A percentile compares a stretch with the other conserved stretches of the same genome.
phyloP scores from a whole-genome alignment of 805 yeast genomes.

The Metschnikowia shivogae region DNA sequence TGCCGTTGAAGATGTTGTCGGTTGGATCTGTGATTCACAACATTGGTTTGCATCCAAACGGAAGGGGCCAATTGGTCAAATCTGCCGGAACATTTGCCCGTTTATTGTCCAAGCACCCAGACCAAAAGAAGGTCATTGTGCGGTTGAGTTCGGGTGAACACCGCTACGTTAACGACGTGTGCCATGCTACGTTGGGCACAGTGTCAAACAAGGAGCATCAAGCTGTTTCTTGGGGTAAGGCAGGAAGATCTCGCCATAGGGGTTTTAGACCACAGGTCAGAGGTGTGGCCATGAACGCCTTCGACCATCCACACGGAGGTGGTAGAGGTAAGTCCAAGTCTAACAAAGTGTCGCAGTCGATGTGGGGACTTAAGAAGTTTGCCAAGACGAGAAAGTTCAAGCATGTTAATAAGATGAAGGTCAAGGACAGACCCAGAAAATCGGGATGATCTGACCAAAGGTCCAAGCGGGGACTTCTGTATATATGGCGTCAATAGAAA shows the following conservation, averaged over 20 bases:
- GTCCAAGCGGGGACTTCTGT: not conserved
- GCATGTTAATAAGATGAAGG: constrained; percentile 76
- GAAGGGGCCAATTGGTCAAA: constrained; percentile 86
- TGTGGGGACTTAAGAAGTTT: constrained; percentile 96
- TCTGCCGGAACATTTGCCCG: constrained; percentile 95
- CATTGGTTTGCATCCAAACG: constrained; percentile 65
- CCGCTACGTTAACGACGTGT: constrained; percentile 77
- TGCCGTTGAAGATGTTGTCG: constrained; percentile 91
- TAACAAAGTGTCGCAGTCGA: constrained; percentile 87
- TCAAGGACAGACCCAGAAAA: constrained; percentile 82
- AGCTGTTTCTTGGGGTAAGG: constrained; percentile 87
- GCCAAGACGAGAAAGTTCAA: constrained; percentile 93
- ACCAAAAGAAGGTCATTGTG: constrained; percentile 66
- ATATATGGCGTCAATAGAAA: constrained; percentile 1
- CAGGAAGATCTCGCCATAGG: constrained; percentile 88
- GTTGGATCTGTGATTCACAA: constrained; percentile 87
- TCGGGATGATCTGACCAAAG: not conserved
- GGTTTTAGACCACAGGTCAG: constrained; percentile 95
- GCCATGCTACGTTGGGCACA: constrained; percentile 91
- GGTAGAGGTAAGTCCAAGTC: constrained; percentile 99
- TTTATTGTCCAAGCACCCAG: constrained; percentile 72
- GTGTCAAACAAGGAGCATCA: constrained; percentile 93
- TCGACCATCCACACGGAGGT: constrained; percentile 99
- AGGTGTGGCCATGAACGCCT: constrained; percentile 97
- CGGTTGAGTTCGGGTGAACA: constrained; percentile 90